These are phyloP conservation scores for Yamadazyma jaroonii DNA, from an alignment of 1,139 yeast species.

Conservation along the genomic window DNA sequence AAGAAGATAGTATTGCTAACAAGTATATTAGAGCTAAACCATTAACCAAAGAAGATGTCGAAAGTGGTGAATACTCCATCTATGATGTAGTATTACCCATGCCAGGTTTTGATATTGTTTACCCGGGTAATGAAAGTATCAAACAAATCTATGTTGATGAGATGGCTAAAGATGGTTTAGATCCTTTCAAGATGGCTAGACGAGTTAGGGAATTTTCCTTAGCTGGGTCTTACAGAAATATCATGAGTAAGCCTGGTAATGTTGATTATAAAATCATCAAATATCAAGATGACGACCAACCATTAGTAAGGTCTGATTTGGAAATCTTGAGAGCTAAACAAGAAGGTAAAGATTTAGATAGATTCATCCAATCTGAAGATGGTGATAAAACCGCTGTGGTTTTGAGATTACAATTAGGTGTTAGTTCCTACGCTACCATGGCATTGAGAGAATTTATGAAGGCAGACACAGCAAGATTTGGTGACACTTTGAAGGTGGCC, in stretches of 20 bases:
- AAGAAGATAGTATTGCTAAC: slow-evolving; percentile 61
- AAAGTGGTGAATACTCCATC: slow-evolving; percentile 56
- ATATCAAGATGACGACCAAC: slow-evolving; percentile 63
- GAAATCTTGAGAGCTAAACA: slow-evolving; percentile 56
- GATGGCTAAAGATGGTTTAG: slow-evolving; percentile 80
- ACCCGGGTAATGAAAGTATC: slow-evolving; percentile 69
- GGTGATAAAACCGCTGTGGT: slow-evolving; percentile 64
- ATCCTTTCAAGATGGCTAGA: slow-evolving; percentile 82
- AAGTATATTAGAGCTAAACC: slow-evolving; percentile 62
- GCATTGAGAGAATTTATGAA: slow-evolving; percentile 91
- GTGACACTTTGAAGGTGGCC: slow-evolving; percentile 19
- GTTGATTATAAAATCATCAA: slow-evolving; percentile 63
- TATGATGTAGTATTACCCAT: slow-evolving; percentile 88
- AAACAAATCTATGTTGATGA: slow-evolving; percentile 62
- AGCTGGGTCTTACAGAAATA: slow-evolving; percentile 82
- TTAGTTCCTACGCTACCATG: slow-evolving; percentile 97
- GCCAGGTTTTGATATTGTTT: slow-evolving; percentile 87
- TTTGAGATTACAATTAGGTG: slow-evolving; percentile 73
- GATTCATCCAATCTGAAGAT: slow-evolving; percentile 23
- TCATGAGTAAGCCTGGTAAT: slow-evolving; percentile 66
- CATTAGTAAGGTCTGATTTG: slow-evolving; percentile 77
- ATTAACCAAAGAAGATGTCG: slow-evolving; percentile 71
- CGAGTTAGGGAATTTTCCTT: slow-evolving; percentile 85
- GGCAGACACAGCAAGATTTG: slow-evolving; percentile 65
- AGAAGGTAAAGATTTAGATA: slow-evolving; percentile 21